Evolutionary conservation across 257 asterid species (phyloP).

Genomic region (Apocynum venetum): DNA sequence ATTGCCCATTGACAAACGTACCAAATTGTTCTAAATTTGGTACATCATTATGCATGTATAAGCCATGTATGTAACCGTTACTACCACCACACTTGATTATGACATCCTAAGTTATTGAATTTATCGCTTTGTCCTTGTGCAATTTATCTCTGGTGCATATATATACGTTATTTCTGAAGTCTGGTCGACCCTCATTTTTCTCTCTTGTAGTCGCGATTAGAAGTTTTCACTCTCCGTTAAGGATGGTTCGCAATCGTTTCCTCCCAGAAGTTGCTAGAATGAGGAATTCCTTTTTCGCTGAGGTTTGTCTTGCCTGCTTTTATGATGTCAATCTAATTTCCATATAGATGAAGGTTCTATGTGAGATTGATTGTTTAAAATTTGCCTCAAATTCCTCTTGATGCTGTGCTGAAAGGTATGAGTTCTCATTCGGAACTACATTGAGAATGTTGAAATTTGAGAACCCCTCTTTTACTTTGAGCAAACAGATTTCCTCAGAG

Average conservation of each 20-base stretch:
- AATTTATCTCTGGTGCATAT: not conserved
- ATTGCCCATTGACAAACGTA: not conserved
- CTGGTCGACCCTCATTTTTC: not conserved
- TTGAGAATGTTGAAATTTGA: not conserved
- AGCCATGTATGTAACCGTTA: not conserved
- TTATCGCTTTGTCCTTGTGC: not conserved
- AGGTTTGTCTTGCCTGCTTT: not conserved
- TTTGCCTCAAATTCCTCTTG: not conserved
- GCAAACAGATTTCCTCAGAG: not conserved
- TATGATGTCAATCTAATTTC: not conserved
- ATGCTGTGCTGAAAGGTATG: not conserved
- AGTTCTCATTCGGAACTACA: not conserved
- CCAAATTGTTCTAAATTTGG: not conserved
- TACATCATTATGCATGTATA: not conserved
- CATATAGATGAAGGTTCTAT: not conserved
- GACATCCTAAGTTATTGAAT: not conserved
- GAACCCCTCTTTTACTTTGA: not conserved
- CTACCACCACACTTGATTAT: not conserved
- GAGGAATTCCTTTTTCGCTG: not conserved
- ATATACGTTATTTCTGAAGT: not conserved
- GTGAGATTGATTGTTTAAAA: not conserved
- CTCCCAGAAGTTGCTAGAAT: not conserved
- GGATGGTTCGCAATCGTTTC: not conserved
- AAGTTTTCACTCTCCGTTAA: not conserved
- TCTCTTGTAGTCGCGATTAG: not conserved